A percentile compares a stretch with the other conserved stretches of the same genome.
These are phyloP conservation scores for Aspergillus indologenus DNA, from an alignment of 495 filamentous ascomycete genomes.

Conservation along the genomic window DNA sequence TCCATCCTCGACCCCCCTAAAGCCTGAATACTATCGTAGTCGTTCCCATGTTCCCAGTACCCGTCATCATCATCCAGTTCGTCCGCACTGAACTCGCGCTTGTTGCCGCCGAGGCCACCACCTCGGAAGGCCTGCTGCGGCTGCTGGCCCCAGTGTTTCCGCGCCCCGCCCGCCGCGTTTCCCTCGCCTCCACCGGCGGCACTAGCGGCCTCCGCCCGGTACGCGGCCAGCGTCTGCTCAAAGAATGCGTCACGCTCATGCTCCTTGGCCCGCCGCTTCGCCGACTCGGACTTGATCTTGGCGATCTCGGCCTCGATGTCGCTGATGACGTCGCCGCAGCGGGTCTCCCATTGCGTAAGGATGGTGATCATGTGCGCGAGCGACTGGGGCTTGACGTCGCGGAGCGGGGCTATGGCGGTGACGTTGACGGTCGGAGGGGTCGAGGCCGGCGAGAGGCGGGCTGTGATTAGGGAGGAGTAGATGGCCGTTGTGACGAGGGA, in stretches of 20 bases:
- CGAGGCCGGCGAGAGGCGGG: constrained; percentile 71
- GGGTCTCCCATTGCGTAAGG: constrained; percentile 69
- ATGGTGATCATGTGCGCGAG: constrained; percentile 63
- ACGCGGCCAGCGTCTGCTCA: constrained; percentile 41
- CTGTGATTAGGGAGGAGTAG: constrained; percentile 78
- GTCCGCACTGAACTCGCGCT: constrained; percentile 39
- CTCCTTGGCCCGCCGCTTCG: constrained; percentile 49
- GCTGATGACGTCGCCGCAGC: constrained; percentile 70
- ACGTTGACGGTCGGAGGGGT: constrained; percentile 67
- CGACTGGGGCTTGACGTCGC: constrained; percentile 72
- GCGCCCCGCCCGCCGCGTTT: constrained; percentile 11
- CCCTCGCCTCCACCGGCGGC: neutral
- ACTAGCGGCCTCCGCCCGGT: constrained; percentile 15
- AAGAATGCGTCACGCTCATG: constrained; percentile 43
- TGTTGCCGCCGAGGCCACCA: constrained; percentile 29
- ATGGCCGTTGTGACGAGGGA: constrained; percentile 85
- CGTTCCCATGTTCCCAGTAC: constrained; percentile 43
- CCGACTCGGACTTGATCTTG: constrained; percentile 52
- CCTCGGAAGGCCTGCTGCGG: constrained; percentile 6
- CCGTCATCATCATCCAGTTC: constrained; percentile 48
- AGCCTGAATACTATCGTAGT: constrained; percentile 61
- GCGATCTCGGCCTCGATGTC: constrained; percentile 73
- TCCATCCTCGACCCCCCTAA: constrained; percentile 44
- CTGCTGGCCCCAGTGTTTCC: constrained; percentile 15
- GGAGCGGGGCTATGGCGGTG: constrained; percentile 74